These are phyloP conservation scores for Neofusicoccum ribis DNA, from an alignment of 2,329 filamentous ascomycete species.

Conservation along the genomic window DNA sequence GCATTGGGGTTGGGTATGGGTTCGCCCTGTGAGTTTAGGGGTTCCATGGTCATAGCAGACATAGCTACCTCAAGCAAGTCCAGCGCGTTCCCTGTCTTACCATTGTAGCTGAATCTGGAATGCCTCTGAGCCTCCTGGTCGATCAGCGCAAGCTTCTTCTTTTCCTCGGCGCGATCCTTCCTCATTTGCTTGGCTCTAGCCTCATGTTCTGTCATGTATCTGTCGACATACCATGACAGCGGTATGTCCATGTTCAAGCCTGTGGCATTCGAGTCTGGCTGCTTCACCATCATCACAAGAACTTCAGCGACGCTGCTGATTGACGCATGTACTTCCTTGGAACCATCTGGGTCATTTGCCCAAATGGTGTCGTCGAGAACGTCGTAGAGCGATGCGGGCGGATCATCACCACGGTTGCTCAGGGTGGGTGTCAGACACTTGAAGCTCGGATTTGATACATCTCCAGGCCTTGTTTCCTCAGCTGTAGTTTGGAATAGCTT, in stretches of 20 bases:
- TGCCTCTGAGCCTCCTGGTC: constrained; percentile 26
- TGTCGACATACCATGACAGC: constrained; percentile 57
- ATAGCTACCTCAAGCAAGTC: constrained; percentile 42
- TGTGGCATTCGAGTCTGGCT: constrained; percentile 37
- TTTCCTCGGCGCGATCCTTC: constrained; percentile 37
- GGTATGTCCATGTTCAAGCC: constrained; percentile 53
- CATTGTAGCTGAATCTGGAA: constrained; percentile 21
- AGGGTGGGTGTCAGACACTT: constrained; percentile 33
- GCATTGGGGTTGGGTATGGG: constrained; percentile 20
- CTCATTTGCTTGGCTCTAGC: constrained; percentile 15
- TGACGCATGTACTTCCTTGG: constrained; percentile 34
- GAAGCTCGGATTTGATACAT: constrained; percentile 21
- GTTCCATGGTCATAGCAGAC: constrained; percentile 31
- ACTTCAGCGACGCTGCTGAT: constrained; percentile 49
- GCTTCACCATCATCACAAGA: constrained; percentile 48
- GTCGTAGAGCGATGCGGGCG: constrained; percentile 53
- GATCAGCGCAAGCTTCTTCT: constrained; percentile 39
- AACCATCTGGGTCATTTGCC: constrained; percentile 39
- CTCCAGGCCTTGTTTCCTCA: not conserved
- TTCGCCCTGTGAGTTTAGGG: not conserved
- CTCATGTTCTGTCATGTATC: constrained; percentile 48
- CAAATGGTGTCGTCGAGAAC: constrained; percentile 55
- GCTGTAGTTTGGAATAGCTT: constrained; percentile 50
- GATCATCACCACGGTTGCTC: constrained; percentile 24
- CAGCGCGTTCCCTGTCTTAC: constrained; percentile 36